A percentile compares a stretch with the other conserved stretches of the same genome.
Conservation (phyloP, 177 flowering plant species). For the Vitis hybrid region DNA sequence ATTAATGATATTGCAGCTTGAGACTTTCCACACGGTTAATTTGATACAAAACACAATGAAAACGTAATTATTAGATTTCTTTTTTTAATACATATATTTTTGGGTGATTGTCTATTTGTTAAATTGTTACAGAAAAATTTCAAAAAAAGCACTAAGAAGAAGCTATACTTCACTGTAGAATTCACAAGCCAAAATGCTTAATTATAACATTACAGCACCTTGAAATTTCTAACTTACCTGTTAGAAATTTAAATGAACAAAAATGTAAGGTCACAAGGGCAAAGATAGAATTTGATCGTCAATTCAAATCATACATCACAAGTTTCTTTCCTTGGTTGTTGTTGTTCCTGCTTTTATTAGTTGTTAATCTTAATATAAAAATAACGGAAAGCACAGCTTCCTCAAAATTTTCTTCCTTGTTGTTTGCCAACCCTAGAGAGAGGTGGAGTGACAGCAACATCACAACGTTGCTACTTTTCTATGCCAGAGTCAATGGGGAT, state of each 20-base stretch:
- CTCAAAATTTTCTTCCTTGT: neutral
- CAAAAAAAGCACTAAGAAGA: too few species aligned
- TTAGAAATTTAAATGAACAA: neutral
- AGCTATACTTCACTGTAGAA: too few species aligned
- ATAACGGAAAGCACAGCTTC: neutral
- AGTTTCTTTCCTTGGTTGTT: neutral
- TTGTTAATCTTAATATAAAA: neutral
- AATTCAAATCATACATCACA: neutral
- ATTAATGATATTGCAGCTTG: too few species aligned
- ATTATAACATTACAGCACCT: too few species aligned
- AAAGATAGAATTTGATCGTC: neutral
- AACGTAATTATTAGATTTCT: too few species aligned
- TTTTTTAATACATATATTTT: too few species aligned
- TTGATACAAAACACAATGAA: too few species aligned
- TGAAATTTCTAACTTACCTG: too few species aligned
- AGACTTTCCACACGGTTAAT: too few species aligned
- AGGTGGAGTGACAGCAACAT: neutral
- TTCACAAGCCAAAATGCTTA: too few species aligned
- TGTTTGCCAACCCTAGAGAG: constrained; percentile 29
- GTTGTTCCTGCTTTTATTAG: neutral
- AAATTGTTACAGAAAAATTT: too few species aligned
- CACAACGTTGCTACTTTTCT: neutral
- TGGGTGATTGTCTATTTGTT: too few species aligned
- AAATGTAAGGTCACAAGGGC: neutral
- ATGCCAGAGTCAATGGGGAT: constrained; percentile 18